These are phyloP conservation scores for Malus asiatica DNA, from an alignment of 306 rosid species.

Conservation along the genomic window DNA sequence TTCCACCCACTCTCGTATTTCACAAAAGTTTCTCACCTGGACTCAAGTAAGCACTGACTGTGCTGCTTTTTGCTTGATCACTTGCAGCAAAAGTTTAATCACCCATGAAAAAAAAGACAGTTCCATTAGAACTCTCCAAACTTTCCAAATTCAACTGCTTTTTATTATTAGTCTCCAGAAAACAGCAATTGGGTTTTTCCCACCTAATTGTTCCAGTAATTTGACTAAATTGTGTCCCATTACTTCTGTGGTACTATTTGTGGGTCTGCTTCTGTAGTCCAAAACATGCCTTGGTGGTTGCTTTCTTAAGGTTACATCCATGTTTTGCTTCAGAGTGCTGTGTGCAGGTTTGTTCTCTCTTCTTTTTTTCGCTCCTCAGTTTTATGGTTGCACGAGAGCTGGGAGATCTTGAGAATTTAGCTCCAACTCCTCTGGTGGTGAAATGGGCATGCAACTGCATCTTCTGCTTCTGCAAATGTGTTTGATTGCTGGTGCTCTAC, in stretches of 20 bases:
- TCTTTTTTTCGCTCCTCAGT: conserved; percentile 1
- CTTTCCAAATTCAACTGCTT: conserved; percentile 29
- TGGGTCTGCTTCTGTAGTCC: conserved; percentile 42
- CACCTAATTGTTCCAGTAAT: conserved; percentile 23
- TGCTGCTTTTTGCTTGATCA: conserved; percentile 40
- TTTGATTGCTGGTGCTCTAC: conserved; percentile 29
- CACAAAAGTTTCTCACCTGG: conserved; percentile 20
- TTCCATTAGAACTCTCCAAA: conserved; percentile 26
- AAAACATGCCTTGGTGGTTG: conserved; percentile 16
- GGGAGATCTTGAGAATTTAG: conserved; percentile 32
- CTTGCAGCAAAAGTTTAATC: conserved; percentile 13
- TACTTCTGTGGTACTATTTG: conserved; percentile 19
- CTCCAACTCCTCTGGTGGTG: conserved; percentile 19
- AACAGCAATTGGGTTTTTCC: conserved; percentile 16
- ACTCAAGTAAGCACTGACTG: not conserved
- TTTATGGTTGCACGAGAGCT: conserved; percentile 25
- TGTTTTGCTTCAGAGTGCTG: too few species aligned
- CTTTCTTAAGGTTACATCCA: conserved; percentile 29
- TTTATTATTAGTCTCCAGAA: conserved; percentile 9
- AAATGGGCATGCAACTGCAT: conserved; percentile 46
- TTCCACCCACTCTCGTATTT: conserved; percentile 30
- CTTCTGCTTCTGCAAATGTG: conserved; percentile 42
- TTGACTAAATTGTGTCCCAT: conserved; percentile 8
- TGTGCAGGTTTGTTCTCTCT: conserved; percentile 24
- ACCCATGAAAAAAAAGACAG: conserved; percentile 10